Conservation (phyloP, 2,329 filamentous ascomycete species). For the Elsinoe ampelina region DNA sequence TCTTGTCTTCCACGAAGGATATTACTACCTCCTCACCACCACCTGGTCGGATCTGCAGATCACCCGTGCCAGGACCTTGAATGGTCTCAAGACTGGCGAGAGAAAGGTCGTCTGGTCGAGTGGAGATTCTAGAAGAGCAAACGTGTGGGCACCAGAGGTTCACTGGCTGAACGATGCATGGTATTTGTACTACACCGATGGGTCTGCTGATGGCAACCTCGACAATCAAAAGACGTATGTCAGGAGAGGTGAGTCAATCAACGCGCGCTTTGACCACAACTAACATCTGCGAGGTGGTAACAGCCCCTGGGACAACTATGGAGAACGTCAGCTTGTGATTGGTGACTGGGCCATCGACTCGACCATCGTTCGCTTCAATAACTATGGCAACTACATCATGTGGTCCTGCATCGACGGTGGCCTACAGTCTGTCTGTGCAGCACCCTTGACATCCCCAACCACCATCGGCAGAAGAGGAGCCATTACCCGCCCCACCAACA, state of each 20-base stretch:
- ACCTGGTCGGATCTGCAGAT: constrained; percentile 49
- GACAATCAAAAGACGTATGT: constrained; percentile 45
- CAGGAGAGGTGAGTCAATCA: constrained; percentile 35
- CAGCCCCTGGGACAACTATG: constrained; percentile 44
- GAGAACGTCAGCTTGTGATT: constrained; percentile 40
- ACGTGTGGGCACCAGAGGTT: constrained; percentile 51
- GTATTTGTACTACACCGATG: constrained; percentile 52
- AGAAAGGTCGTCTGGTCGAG: constrained; percentile 44
- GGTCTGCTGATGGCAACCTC: constrained; percentile 31
- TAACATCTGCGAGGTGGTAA: constrained; percentile 32
- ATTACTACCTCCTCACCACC: constrained; percentile 50
- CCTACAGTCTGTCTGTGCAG: constrained; percentile 36
- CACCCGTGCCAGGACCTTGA: constrained; percentile 45
- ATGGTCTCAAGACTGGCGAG: constrained; percentile 46
- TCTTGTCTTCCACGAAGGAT: constrained; percentile 44
- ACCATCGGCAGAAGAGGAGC: constrained; percentile 39
- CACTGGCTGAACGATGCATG: constrained; percentile 41
- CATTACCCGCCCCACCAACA: constrained; percentile 42
- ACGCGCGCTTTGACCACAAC: neutral
- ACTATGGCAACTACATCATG: constrained; percentile 42
- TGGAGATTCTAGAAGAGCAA: constrained; percentile 41
- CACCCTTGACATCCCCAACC: constrained; percentile 33
- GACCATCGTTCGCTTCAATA: constrained; percentile 41
- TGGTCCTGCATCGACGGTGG: constrained; percentile 37
- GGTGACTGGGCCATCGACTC: constrained; percentile 39